phyloP scores from a whole-genome alignment of 2,329 filamentous ascomycete species.

The Colletotrichum lentis region DNA sequence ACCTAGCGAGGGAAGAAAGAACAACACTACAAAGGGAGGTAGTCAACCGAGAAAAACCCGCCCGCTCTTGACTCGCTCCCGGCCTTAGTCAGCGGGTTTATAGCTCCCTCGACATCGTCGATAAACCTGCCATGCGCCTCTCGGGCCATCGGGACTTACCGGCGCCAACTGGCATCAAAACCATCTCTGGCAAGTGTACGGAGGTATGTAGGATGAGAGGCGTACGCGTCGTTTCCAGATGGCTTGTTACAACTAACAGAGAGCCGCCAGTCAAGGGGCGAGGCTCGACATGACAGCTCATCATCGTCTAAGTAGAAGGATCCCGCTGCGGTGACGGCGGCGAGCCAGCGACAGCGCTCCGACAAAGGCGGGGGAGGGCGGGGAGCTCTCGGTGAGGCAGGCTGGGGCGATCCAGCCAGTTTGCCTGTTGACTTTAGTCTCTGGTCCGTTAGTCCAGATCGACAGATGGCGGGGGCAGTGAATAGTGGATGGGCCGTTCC shows the following conservation, averaged over 20 bases:
- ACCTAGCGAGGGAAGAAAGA: conserved; percentile 14
- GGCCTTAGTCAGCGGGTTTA: background rate
- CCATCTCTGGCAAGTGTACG: conserved; percentile 25
- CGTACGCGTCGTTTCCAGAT: background rate
- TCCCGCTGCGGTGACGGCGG: conserved; percentile 4
- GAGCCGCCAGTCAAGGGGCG: background rate
- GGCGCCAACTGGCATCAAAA: conserved; percentile 25
- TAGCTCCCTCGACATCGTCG: conserved; percentile 1
- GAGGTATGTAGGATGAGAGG: conserved; percentile 9
- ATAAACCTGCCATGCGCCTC: conserved; percentile 14
- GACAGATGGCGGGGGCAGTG: conserved; percentile 27
- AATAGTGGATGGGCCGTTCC: conserved; percentile 8
- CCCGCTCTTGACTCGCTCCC: conserved; percentile 31
- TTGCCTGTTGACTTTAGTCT: conserved; percentile 12
- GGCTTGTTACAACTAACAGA: conserved; percentile 13
- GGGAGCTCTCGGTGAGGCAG: conserved; percentile 32
- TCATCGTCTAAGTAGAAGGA: conserved; percentile 5
- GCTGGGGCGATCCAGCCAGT: background rate
- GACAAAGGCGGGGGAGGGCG: conserved; percentile 21
- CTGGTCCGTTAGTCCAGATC: conserved; percentile 23
- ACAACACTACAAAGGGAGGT: conserved; percentile 9
- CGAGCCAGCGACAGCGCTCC: conserved; percentile 26
- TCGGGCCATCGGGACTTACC: conserved; percentile 18
- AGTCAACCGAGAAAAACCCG: conserved; percentile 16
- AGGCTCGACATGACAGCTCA: conserved; percentile 13